Evolutionary conservation across 2,329 filamentous ascomycete genomes (phyloP), one percentile per base, ranked within the genome.

Genomic region (Alternaria sp.): DNA sequence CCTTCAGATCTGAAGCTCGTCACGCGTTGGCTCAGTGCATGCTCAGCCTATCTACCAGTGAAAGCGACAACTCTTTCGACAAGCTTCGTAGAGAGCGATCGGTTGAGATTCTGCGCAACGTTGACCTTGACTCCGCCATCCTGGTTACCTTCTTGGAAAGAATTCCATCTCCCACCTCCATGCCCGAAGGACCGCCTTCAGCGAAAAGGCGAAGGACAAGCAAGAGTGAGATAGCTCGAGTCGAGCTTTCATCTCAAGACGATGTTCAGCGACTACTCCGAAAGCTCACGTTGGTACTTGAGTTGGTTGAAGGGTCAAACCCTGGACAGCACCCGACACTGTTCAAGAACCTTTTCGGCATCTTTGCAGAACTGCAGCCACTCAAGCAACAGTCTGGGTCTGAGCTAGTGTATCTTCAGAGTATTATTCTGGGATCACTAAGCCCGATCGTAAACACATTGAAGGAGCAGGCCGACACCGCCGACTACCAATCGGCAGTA

Each of bases 371-470:
- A 74, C 86, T 99, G 23, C 93, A 97, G 72, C 91, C 93, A 64
- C 91, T 96, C 77, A 91, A 92, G 77, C 87, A 89, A 25, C 88
- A 95, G 61, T 89, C 94, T 25, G 90, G 92, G 45, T 95, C 93
- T 0, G 94, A 96, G 76, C 86, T 97, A 65, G 93, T 93, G 15
- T 98, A 98, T 81, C 84, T 98, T 45, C 91, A 98, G 77, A 93
- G 91, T 68, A 83, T 98, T 56, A 89, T 96, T 8, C 86, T 99
- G 43, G 88, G 91, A 67, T 93, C 92, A 71, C 85, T 99, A 32
- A 84, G 95, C 54, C 89, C 91, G 45, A 97, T 98, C 81, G 89
- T 98, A 69, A 91, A 93, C 62, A 88, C 89, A 1, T 90, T 92
- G 73, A 92, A 91, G 80, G 69, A 73, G 43, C 71, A 76, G 51